These are phyloP conservation scores for Candolleomyces aberdarensis DNA, from an alignment of 768 basidiomycete genomes.

Conservation along the genomic window DNA sequence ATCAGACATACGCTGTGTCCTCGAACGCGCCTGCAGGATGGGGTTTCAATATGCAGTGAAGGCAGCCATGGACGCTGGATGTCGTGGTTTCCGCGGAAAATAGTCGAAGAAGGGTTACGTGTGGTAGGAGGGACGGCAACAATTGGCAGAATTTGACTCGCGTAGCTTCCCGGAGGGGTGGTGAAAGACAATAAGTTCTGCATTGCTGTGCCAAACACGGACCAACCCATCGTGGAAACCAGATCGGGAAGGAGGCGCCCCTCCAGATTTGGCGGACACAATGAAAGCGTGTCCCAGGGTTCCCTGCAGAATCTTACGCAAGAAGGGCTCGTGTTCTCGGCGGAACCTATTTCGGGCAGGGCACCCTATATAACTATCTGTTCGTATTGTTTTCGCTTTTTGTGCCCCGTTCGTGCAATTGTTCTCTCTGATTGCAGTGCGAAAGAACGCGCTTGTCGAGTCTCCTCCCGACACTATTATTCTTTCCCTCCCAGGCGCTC, in stretches of 20 bases:
- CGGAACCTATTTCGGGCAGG: constrained; percentile 33
- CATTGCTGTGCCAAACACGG: constrained; percentile 37
- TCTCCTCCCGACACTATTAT: constrained; percentile 48
- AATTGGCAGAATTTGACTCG: neutral
- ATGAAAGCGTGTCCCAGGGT: constrained; percentile 27
- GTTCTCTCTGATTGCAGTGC: constrained; percentile 42
- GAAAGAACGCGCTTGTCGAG: constrained; percentile 48
- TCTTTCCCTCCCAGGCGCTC: constrained; percentile 38
- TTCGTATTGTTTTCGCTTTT: constrained; percentile 55
- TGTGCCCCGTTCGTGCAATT: constrained; percentile 67
- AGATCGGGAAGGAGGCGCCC: constrained; percentile 38
- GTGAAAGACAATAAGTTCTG: constrained; percentile 46
- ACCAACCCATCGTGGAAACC: constrained; percentile 14
- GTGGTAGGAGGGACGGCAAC: neutral
- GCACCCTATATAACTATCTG: constrained; percentile 50
- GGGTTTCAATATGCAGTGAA: too few relatives aligned
- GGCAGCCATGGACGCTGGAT: neutral
- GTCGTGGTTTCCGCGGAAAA: neutral
- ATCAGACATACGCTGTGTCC: too few relatives aligned
- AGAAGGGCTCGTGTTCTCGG: constrained; percentile 35
- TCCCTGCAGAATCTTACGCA: constrained; percentile 26
- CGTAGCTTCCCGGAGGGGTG: constrained; percentile 23
- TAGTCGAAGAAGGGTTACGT: neutral
- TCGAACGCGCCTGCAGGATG: too few relatives aligned
- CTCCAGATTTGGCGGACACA: constrained; percentile 25